Conservation (phyloP, 371 early-diverging fungal genomes). For the Apophysomyces sp. region DNA sequence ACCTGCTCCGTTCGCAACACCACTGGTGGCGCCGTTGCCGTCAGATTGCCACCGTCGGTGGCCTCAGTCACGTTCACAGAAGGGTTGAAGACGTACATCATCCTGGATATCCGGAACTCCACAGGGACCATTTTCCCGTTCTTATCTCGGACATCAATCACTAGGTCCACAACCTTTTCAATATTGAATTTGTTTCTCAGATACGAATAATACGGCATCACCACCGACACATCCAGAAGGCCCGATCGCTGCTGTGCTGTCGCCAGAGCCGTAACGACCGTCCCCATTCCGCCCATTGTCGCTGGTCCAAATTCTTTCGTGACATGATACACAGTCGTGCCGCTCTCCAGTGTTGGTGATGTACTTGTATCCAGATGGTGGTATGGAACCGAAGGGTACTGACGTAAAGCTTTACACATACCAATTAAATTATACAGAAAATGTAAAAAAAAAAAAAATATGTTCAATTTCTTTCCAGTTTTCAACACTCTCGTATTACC, state of each 20-base stretch:
- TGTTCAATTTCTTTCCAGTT: not conserved
- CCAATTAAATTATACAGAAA: not conserved
- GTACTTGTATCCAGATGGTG: conserved; percentile 42
- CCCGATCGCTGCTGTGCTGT: conserved; percentile 54
- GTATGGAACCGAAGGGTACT: conserved; percentile 46
- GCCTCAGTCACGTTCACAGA: conserved; percentile 8
- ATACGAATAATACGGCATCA: conserved; percentile 62
- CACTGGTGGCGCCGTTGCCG: not conserved
- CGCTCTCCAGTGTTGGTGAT: conserved; percentile 19
- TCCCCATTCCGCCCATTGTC: conserved; percentile 61
- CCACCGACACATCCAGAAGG: conserved; percentile 46
- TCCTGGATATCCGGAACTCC: conserved; percentile 44
- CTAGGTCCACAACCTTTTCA: conserved; percentile 30
- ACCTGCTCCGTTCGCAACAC: conserved; percentile 8
- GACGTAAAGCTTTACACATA: conserved; percentile 13
- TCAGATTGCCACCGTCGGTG: conserved; percentile 15
- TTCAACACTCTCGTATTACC: conserved; percentile 27
- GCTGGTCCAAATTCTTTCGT: conserved; percentile 68
- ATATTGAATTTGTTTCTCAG: conserved; percentile 41
- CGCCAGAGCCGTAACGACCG: conserved; percentile 58
- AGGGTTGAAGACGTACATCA: conserved; percentile 28
- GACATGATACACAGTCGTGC: conserved; percentile 58
- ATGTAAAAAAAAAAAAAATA: not conserved
- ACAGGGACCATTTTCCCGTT: conserved; percentile 28
- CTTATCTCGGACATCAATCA: conserved; percentile 45